A percentile compares a stretch with the other conserved stretches of the same genome.
phyloP scores from a whole-genome alignment of 73 alveolate species.

The Tetrahymena borealis region DNA sequence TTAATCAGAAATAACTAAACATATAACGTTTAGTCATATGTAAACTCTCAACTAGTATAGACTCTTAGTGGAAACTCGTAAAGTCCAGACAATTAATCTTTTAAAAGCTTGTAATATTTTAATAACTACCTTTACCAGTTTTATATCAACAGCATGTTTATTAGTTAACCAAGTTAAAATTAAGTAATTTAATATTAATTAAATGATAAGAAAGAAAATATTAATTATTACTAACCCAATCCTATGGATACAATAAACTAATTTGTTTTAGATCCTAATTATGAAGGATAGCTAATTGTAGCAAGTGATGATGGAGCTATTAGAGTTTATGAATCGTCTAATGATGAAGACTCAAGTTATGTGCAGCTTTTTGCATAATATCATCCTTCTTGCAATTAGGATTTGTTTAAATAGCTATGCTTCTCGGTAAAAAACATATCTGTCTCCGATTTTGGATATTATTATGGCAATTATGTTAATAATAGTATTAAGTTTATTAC shows the following conservation, averaged over 20 bases:
- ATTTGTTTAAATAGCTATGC: not conserved
- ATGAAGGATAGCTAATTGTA: not conserved
- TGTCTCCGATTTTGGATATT: not conserved
- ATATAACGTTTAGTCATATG: not conserved
- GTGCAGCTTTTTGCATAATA: not conserved
- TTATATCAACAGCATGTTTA: not conserved
- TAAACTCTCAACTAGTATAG: not conserved
- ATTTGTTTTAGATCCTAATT: not conserved
- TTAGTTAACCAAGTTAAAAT: not conserved
- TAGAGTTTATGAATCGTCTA: not conserved
- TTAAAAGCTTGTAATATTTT: not conserved
- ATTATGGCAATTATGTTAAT: not conserved
- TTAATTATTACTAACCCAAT: not conserved
- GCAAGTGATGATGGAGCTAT: not conserved
- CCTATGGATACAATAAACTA: not conserved
- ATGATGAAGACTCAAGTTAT: not conserved
- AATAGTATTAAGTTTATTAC: not conserved
- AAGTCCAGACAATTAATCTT: not conserved
- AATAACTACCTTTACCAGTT: not conserved
- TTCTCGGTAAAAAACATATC: not conserved
- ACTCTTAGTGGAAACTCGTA: not conserved
- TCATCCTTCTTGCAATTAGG: not conserved
- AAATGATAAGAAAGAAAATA: not conserved
- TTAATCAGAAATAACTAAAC: not conserved
- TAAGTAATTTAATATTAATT: not conserved